phyloP scores from a whole-genome alignment of 2,329 filamentous ascomycete genomes.

The Pleurostoma richardsiae region DNA sequence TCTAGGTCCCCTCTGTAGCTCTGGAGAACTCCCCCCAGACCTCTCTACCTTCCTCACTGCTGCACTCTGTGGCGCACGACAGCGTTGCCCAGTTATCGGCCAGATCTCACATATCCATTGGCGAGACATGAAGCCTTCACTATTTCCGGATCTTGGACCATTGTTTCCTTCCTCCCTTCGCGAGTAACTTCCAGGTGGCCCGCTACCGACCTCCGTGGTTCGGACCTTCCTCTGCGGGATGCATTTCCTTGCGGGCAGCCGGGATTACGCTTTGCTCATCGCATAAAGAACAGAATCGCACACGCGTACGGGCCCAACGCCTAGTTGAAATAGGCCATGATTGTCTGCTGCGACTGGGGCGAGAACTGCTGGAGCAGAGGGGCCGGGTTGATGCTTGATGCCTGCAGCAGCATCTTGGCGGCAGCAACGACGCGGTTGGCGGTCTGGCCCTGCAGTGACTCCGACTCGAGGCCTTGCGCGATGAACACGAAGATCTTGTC shows the following conservation, averaged over 20 bases:
- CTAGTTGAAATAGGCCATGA: slow-evolving; percentile 73
- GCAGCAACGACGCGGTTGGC: slow-evolving; percentile 71
- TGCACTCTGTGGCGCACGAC: too few relatives aligned
- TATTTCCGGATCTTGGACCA: not conserved
- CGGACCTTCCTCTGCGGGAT: too few relatives aligned
- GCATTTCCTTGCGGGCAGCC: not conserved
- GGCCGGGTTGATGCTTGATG: slow-evolving; percentile 69
- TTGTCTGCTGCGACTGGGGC: slow-evolving; percentile 74
- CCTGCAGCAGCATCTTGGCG: slow-evolving; percentile 71
- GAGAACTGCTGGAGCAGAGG: slow-evolving; percentile 71
- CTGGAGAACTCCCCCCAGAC: not conserved
- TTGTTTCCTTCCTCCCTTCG: not conserved
- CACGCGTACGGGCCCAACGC: not conserved
- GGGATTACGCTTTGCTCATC: not conserved
- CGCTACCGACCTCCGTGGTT: not conserved
- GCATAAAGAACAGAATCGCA: not conserved
- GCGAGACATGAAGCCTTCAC: not conserved
- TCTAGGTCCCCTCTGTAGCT: not conserved
- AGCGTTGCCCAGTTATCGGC: too few relatives aligned
- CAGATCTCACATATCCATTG: not conserved
- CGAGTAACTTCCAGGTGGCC: not conserved
- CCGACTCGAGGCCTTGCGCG: slow-evolving; percentile 82
- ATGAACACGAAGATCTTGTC: slow-evolving; percentile 81
- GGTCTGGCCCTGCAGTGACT: slow-evolving; percentile 82
- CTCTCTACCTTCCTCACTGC: not conserved